Conservation (phyloP, 2,329 filamentous ascomycete species). For the Fusarium begoniae region DNA sequence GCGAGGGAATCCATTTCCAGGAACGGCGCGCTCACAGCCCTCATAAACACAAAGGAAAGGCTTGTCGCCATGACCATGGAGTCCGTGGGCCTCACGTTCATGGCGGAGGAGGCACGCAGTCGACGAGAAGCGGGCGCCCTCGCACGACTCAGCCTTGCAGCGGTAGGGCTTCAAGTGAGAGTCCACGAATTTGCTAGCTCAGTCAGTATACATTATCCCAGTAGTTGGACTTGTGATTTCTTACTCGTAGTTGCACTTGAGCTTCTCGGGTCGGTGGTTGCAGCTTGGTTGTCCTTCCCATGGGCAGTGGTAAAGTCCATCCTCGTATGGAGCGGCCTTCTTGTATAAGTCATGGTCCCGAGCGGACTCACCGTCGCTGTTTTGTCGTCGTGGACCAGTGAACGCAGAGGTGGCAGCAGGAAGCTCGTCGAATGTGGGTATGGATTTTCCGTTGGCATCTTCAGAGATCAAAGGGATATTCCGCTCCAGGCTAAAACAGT, state of each 20-base stretch:
- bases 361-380: conserved; percentile 65
- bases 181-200: conserved; percentile 89
- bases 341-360: conserved; percentile 77
- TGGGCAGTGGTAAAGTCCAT: conserved; percentile 94
- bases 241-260: conserved; percentile 99
- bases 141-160: conserved; percentile 86
- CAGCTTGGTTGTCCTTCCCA: conserved; percentile 77
- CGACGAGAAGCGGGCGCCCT: conserved; percentile 90
- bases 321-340: conserved; percentile 67
- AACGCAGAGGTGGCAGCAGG: conserved; percentile 50
- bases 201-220: conserved; percentile 35
- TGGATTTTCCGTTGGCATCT: conserved; percentile 35
- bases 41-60: conserved; percentile 89
- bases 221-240: conserved; percentile 46
- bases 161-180: conserved; percentile 96
- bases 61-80: conserved; percentile 94
- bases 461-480: conserved; percentile 46
- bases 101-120: conserved; percentile 94
- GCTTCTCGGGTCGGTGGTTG: conserved; percentile 91
- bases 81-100: conserved; percentile 93
- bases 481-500: conserved; percentile 44
- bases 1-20: conserved; percentile 89
- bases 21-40: conserved; percentile 83
- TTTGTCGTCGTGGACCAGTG: conserved; percentile 55
- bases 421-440: conserved; percentile 44